These are phyloP conservation scores for Orbilia ellipsospora DNA, from an alignment of 2,329 filamentous ascomycete genomes.

Conservation along the genomic window DNA sequence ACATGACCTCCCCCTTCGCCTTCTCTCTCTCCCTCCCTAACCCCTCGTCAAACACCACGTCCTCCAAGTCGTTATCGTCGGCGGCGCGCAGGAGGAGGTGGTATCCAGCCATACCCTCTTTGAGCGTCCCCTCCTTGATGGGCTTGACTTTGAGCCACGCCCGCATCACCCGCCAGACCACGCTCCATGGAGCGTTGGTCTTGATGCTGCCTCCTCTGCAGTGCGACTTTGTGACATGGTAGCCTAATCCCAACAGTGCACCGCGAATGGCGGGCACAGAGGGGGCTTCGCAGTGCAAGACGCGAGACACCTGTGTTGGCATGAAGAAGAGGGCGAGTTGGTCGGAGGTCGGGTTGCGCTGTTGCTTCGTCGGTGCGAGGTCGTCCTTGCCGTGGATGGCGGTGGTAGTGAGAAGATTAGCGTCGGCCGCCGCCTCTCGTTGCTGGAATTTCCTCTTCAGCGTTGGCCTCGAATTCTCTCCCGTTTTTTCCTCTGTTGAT, in stretches of 20 bases:
- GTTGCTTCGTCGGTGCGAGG: background rate
- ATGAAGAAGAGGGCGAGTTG: conserved; percentile 81
- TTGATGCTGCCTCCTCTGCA: conserved; percentile 90
- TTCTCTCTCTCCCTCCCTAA: conserved; percentile 76
- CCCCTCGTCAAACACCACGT: conserved; percentile 80
- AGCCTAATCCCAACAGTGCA: conserved; percentile 82
- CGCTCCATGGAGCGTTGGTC: conserved; percentile 89
- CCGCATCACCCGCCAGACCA: conserved; percentile 91
- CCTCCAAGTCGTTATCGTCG: conserved; percentile 63
- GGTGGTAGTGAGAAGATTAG: background rate
- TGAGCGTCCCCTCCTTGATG: conserved; percentile 77
- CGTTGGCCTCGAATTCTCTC: conserved; percentile 1
- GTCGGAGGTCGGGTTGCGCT: conserved; percentile 65
- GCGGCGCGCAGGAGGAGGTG: conserved; percentile 66
- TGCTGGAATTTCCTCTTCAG: conserved; percentile 33
- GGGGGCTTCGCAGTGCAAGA: conserved; percentile 82
- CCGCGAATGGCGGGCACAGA: conserved; percentile 82
- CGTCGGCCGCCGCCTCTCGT: conserved; percentile 4
- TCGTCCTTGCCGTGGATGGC: background rate
- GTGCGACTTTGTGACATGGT: conserved; percentile 84
- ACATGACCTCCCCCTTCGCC: conserved; percentile 77
- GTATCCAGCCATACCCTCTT: conserved; percentile 76
- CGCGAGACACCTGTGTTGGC: conserved; percentile 77
- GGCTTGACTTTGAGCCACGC: conserved; percentile 88
- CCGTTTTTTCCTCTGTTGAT: conserved; percentile 3